Base-by-base conservation (phyloP, 2,329 filamentous ascomycete species). In the Cladorrhinum sp. region DNA sequence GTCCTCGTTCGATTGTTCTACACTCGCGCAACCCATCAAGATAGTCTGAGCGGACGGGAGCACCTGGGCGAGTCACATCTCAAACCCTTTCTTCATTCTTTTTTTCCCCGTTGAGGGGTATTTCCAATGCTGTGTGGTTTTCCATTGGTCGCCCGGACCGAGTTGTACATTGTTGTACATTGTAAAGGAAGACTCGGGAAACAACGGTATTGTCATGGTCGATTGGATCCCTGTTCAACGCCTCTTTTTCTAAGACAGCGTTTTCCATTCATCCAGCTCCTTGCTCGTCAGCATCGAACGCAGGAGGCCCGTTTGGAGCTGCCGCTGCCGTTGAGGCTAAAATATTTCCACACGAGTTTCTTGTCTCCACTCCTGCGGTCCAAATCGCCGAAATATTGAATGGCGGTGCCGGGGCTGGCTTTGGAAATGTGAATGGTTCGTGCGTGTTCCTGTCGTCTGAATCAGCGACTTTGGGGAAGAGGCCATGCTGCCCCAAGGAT, bases 261-360 rank as follows among this genome's bases (percentile, higher is more conserved):
- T 51, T 51, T 51, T n/a, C 49, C 49, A 51, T 51, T 51, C 49
- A 51, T 18, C 23, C 49, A 51, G 14, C 23, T 51, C 49, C 20
- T 6, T 12, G 14, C 20, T 16, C 49, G 10, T 51, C 21, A 26
- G 20, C 20, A 16, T 24, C 21, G 6, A 26, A 51, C 49, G 14
- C 46, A 49, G 46, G 7, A 24, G 33, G 33, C 42, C 42, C 42
- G n/a, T 20, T 24, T 51, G 46, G 18, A 18, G 46, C 10, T 18
- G 23, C 7, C 53, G 28, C 9, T 24, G 39, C 39, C 21, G 36
- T 49, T 57, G 54, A 57, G 54, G 54, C 54, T 49, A 57, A 57
- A 48, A 30, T 21, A 36, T 23, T 49, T 56, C 9, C 12, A 18
- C 30, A 56, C 33, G 23, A 6, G 36, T 14, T 16, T 24, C 24